These are phyloP conservation scores for Cydonia oblonga DNA, from an alignment of 331 rosid genomes.

Conservation along the genomic window DNA sequence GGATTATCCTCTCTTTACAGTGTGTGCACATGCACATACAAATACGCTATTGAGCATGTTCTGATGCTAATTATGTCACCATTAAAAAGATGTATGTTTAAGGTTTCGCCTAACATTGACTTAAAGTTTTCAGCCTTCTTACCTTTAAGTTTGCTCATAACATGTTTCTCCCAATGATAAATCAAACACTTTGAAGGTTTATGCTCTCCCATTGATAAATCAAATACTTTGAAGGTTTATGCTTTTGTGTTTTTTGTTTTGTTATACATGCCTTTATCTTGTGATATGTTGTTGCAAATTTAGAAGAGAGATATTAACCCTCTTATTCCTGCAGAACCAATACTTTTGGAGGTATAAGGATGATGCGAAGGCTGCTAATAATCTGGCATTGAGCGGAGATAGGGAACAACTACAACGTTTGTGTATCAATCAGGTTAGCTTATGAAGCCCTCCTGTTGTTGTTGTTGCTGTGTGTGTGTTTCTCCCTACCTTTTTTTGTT, in stretches of 20 bases:
- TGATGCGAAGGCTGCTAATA: constrained; percentile 32
- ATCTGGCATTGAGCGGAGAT: constrained; percentile 39
- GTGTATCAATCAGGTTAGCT: constrained; percentile 58
- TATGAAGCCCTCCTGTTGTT: constrained; percentile 3
- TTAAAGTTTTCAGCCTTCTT: not conserved
- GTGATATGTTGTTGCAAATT: not conserved
- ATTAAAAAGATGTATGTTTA: not conserved
- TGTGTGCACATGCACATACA: not conserved
- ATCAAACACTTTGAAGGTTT: not conserved
- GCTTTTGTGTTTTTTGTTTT: not conserved
- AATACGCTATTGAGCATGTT: not conserved
- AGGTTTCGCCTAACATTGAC: not conserved
- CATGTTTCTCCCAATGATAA: not conserved
- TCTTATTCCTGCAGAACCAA: constrained; percentile 42
- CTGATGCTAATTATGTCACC: not conserved
- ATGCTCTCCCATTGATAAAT: not conserved
- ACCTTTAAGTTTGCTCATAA: not conserved
- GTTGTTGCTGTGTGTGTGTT: not conserved
- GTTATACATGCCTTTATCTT: not conserved
- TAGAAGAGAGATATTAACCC: constrained; percentile 8
- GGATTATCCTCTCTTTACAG: not conserved
- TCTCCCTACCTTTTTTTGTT: not conserved
- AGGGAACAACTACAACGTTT: constrained; percentile 45
- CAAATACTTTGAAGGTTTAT: not conserved
- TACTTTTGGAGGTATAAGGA: constrained; percentile 50